phyloP scores from a whole-genome alignment of 768 basidiomycete species.

The Lactarius quietus region DNA sequence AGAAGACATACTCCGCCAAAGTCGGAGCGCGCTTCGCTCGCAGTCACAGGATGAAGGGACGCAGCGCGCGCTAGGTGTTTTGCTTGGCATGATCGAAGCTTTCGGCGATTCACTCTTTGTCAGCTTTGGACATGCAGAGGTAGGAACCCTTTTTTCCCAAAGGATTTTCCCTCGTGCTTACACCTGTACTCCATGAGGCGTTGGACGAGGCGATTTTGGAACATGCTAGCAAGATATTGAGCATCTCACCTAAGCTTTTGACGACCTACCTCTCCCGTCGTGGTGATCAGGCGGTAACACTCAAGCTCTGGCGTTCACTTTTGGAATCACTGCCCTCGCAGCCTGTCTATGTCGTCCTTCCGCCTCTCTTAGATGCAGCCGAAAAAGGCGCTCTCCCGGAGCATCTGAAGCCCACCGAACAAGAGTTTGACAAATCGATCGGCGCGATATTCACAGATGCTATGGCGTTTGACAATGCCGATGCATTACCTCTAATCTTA shows the following conservation, averaged over 20 bases:
- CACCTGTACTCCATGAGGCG: conserved; percentile 32
- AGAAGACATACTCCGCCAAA: conserved; percentile 34
- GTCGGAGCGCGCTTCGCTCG: conserved; percentile 31
- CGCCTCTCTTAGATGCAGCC: conserved; percentile 42
- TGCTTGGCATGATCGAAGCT: conserved; percentile 46
- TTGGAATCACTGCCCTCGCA: conserved; percentile 42
- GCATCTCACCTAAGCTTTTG: conserved; percentile 42
- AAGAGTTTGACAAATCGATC: conserved; percentile 46
- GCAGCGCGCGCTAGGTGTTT: conserved; percentile 26
- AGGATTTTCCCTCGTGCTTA: not conserved
- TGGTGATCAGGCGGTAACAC: conserved; percentile 31
- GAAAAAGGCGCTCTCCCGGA: conserved; percentile 39
- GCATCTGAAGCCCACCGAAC: conserved; percentile 43
- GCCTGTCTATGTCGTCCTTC: conserved; percentile 33
- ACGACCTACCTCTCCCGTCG: conserved; percentile 51
- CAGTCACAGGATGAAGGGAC: conserved; percentile 25
- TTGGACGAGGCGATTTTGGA: conserved; percentile 43
- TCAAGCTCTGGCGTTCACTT: conserved; percentile 47
- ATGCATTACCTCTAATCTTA: conserved; percentile 35
- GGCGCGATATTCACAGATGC: conserved; percentile 39
- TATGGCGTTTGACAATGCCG: conserved; percentile 31
- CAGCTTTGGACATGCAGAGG: conserved; percentile 42
- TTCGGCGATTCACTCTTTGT: conserved; percentile 52
- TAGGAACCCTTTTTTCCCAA: conserved; percentile 32
- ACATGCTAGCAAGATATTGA: conserved; percentile 41